Percentiles rank a stretch among this genome's conserved stretches.
Conservation (phyloP, 164 flowering plant genomes). For the Macadamia integrifolia region DNA sequence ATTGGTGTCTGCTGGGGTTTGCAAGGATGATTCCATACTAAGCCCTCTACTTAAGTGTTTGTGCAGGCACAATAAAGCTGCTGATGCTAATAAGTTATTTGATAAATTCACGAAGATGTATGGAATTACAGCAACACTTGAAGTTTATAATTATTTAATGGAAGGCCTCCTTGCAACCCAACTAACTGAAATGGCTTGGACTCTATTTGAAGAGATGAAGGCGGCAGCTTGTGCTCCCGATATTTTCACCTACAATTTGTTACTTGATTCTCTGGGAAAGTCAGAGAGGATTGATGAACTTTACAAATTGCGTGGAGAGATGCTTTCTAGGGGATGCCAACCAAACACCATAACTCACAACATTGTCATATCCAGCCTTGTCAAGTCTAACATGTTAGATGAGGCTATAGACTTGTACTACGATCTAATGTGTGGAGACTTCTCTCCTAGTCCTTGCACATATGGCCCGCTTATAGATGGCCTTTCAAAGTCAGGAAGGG, state of each 20-base stretch:
- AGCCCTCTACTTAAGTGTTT: conserved; percentile 46
- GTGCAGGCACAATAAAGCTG: conserved; percentile 43
- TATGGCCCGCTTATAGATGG: conserved; percentile 95
- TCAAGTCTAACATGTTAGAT: conserved; percentile 46
- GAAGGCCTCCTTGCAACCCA: conserved; percentile 55
- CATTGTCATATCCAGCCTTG: conserved; percentile 70
- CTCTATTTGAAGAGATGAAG: conserved; percentile 65
- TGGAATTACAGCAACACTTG: conserved; percentile 40
- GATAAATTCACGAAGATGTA: conserved; percentile 40
- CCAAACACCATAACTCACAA: conserved; percentile 68
- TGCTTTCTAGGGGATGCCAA: conserved; percentile 55
- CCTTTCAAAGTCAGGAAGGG: conserved; percentile 57
- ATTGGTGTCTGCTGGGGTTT: conserved; percentile 37
- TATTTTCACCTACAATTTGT: conserved; percentile 61
- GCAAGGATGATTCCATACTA: conserved; percentile 48
- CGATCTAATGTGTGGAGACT: conserved; percentile 68
- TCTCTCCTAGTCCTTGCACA: conserved; percentile 80
- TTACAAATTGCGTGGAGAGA: conserved; percentile 54
- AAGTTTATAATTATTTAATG: conserved; percentile 52
- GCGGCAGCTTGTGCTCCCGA: conserved; percentile 49
- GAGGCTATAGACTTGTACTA: conserved; percentile 67
- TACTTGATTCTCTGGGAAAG: conserved; percentile 68
- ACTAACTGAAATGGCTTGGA: conserved; percentile 40
- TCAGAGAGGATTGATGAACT: conserved; percentile 47
- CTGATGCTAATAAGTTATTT: conserved; percentile 50